A percentile compares a stretch with the other conserved stretches of the same genome.
Conservation (phyloP, 345 rosid species). For the Angophora floribunda region DNA sequence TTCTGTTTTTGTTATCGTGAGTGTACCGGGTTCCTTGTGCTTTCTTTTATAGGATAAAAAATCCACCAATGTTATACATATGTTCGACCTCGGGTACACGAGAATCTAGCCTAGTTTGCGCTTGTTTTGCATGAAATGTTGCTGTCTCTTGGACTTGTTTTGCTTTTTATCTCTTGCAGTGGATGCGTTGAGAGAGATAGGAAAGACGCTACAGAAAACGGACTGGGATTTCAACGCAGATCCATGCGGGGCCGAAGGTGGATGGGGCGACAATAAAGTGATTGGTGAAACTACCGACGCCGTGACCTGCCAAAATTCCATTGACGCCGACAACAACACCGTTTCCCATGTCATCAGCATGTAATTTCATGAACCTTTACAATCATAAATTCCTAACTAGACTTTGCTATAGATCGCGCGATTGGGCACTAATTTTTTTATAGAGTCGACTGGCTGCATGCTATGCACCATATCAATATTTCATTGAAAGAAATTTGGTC, state of each 20-base stretch:
- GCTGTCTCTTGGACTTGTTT: background rate
- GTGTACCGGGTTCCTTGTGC: background rate
- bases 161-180: background rate
- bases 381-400: too few species aligned
- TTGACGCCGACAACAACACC: background rate
- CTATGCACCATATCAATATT: background rate
- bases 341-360: constrained; percentile 1
- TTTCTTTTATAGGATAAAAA: background rate
- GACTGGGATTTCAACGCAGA: background rate
- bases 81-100: background rate
- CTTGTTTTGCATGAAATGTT: background rate
- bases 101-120: background rate
- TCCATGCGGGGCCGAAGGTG: background rate
- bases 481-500: background rate
- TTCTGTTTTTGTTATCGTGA: background rate
- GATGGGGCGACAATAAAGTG: background rate
- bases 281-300: background rate
- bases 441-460: background rate
- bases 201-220: background rate
- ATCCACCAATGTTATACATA: background rate
- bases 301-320: background rate
- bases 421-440: too few species aligned
- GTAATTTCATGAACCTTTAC: background rate
- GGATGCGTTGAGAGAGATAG: background rate
- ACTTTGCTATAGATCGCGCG: too few species aligned